These are phyloP conservation scores for Seminavis robusta DNA, from an alignment of 108 stramenopile genomes.

Conservation along the genomic window DNA sequence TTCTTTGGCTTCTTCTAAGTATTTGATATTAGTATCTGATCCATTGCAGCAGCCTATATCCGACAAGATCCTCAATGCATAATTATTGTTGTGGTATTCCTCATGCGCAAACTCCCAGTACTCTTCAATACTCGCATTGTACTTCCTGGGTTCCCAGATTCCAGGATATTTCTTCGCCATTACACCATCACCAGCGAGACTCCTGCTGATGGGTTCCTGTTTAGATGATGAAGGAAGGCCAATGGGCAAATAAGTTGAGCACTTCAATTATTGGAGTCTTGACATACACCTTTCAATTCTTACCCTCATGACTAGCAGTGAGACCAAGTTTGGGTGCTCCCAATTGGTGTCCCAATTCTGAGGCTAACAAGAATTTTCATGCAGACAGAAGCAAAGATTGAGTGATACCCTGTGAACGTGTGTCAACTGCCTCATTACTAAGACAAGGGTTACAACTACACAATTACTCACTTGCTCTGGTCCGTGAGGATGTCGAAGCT, in stretches of 20 bases:
- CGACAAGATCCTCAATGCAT: slow-evolving; percentile 29
- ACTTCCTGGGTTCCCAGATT: slow-evolving; percentile 10
- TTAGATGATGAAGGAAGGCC: no score
- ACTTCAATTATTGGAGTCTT: slow-evolving; percentile 29
- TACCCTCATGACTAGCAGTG: slow-evolving; percentile 36
- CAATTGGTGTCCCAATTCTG: no score
- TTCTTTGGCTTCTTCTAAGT: slow-evolving; percentile 28
- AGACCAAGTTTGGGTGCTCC: slow-evolving; percentile 30
- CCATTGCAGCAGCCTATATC: slow-evolving; percentile 14
- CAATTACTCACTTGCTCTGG: no score
- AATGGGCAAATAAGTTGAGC: slow-evolving; percentile 12
- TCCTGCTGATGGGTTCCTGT: no score
- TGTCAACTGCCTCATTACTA: no score
- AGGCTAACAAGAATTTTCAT: no score
- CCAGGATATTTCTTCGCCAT: slow-evolving; percentile 4
- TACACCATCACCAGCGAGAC: no score
- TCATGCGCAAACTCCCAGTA: slow-evolving; percentile 42
- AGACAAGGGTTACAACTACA: no score
- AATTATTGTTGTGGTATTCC: slow-evolving; percentile 28
- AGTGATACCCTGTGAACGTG: no score
- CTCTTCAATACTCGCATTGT: not conserved
- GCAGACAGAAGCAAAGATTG: no score
- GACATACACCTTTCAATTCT: no score
- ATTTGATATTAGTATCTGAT: slow-evolving; percentile 6
- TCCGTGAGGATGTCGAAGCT: no score